Base-by-base conservation (phyloP, 2,329 filamentous ascomycete species). In the Ilyonectria mors-panacis region DNA sequence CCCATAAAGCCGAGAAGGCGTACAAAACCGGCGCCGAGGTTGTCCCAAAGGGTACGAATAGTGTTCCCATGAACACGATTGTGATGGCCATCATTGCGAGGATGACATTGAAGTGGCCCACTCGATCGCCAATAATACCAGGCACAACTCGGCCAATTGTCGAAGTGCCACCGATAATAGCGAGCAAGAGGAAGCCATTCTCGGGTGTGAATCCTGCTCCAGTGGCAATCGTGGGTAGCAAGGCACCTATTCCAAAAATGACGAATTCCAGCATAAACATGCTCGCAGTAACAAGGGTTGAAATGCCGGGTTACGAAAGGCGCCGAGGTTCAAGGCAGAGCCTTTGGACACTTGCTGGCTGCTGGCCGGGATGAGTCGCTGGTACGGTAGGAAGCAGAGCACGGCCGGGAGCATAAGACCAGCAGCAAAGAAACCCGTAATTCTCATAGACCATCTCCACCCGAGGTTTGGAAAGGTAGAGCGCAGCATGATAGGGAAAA, bases 201-300 rank as follows among this genome's bases (percentile, higher is more conserved):
- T 84, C 75, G 1, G 76, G 62, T 6, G 78, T 72, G 37, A 85
- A 80, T 42, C 75, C 71, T 3, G 74, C 74, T 2, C 68, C 72
- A 0, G 80, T 81, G 1, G 82, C 81, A 66, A 86, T 86, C 0
- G 83, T 85, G 0, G 85, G 85, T 1, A 86, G 73, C 8, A 86
- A 78, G 1, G 82, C 82, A 1, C 82, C 80, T n/a, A 82, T 80
- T 13, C 83, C 84, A 47, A 86, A 86, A 15, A 86, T 79, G 42
- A 83, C 82, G 55, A 86, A 83, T 53, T 87, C 85, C 21, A 86
- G 81, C 1, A 81, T 77, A 63, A 86, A 85, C 9, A 85, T 78
- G 0, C 80, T 80, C 5, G 79, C 70, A 0, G 82, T 80, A 3
- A 85, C 74, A 37, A 85, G 81, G 81, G 2, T 76, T 79, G 28